Conservation (phyloP, 1,139 yeast species). For the Yamadazyma aaseri region DNA sequence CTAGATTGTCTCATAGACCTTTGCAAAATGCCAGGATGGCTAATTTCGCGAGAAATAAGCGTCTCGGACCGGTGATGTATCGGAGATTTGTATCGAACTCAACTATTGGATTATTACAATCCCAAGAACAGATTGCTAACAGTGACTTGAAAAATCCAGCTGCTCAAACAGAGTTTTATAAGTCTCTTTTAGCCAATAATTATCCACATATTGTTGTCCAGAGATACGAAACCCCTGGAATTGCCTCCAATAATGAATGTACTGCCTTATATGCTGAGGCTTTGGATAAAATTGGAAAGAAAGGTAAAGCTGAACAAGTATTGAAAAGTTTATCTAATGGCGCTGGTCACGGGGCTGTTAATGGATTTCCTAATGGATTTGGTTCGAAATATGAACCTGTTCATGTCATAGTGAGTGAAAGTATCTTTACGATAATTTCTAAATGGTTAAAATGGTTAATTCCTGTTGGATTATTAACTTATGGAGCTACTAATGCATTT, state of each 20-base stretch:
- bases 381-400: conserved; percentile 70
- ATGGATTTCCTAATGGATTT: conserved; percentile 35
- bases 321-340: conserved; percentile 27
- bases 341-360: conserved; percentile 18
- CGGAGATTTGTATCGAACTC: conserved; percentile 13
- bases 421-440: conserved; percentile 70
- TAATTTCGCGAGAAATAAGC: background rate
- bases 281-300: conserved; percentile 70
- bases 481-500: conserved; percentile 74
- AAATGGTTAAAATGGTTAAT: conserved; percentile 90
- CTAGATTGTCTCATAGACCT: background rate
- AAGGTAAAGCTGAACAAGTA: conserved; percentile 69
- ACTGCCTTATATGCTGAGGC: conserved; percentile 78
- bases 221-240: conserved; percentile 88
- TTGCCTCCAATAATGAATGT: conserved; percentile 78
- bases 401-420: conserved; percentile 87
- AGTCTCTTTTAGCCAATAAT: conserved; percentile 65
- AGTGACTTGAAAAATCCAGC: conserved; percentile 62
- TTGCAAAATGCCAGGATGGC: background rate
- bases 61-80: background rate
- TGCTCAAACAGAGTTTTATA: conserved; percentile 81
- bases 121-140: conserved; percentile 83
- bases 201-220: conserved; percentile 93
- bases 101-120: conserved; percentile 48
- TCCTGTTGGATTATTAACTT: conserved; percentile 70